Evolutionary conservation across 176 grass and related monocot genomes (phyloP), one percentile per base, ranked within the genome.

Genomic region (Puccinellia tenuiflora): DNA sequence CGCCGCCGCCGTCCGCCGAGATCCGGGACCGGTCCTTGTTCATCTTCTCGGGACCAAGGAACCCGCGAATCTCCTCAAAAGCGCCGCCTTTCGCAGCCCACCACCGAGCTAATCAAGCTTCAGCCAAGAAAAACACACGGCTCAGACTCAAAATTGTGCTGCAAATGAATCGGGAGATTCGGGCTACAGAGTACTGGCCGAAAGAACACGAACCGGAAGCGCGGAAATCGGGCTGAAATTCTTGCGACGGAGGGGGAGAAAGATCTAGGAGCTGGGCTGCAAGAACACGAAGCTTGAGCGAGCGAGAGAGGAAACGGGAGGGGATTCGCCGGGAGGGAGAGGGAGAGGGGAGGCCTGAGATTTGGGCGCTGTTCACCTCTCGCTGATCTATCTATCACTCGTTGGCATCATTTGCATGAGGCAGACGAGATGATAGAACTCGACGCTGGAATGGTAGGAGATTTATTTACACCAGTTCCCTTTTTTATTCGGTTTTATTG

Each of bases 11-110:
- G 33, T 50, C 86, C 16, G 68, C 88, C 75, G 66, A 77, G 73
- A 91, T 86, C 51, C 69, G 89, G 79, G 94, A 77, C 63, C 93
- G 86, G 74, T 90, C 94, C 67, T 80, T 91, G 74, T 88, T 88
- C 94, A 97, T 96, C 70, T 75, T 48, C 56, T 56, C 28, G 56
- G 47, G 39, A 63, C 75, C 66, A 78, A 20, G 62, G 45, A 62
- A 26, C 73, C 24, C 51, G 11, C 66, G 65, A 86, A 68, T 81
- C 83, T 71, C 77, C 57, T 76, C 31, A 85, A 66, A 86, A 54
- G 72, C 72, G 28, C 33, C 80, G 75, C 75, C 79, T 88, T 69
- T 84, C 51, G 45, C 26, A 51, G 71, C 20, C 26, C 26, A 51
- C 71, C 16, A 7, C 71, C 16, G 3, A 21, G 71, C 71, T 51